Percentiles rank a stretch among this genome's conserved stretches.
Conservation (phyloP, 441 rosid genomes). For the Eruca vesicaria region DNA sequence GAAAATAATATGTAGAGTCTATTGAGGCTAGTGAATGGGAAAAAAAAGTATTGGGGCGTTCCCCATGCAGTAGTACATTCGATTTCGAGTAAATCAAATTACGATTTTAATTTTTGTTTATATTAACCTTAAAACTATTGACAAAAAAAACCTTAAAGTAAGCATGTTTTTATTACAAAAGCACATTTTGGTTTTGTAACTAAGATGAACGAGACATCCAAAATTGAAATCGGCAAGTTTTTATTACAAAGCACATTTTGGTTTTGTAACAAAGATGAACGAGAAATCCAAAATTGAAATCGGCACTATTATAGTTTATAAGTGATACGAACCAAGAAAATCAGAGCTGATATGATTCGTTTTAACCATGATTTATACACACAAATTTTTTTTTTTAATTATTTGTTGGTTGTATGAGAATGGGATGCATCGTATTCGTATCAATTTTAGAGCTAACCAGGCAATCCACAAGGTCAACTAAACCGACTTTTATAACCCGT, state of each 20-base stretch:
- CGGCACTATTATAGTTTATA: too few relatives aligned
- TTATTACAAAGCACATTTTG: not conserved
- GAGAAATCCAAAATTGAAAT: not conserved
- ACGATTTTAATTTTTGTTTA: not conserved
- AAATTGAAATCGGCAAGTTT: too few relatives aligned
- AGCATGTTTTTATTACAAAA: too few relatives aligned
- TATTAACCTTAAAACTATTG: not conserved
- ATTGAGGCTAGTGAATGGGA: not conserved
- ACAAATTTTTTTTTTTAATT: not conserved
- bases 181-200: too few relatives aligned
- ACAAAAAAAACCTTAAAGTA: too few relatives aligned
- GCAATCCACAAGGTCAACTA: not conserved
- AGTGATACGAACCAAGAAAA: not conserved
- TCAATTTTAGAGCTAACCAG: not conserved
- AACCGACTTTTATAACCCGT: not conserved
- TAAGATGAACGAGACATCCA: too few relatives aligned
- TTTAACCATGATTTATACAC: not conserved
- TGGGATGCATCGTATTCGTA: conserved; percentile 9
- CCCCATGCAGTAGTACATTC: conserved; percentile 25
- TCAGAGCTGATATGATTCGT: not conserved
- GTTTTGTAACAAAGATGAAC: not conserved
- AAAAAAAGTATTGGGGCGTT: conserved; percentile 1
- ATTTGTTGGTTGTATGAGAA: not conserved
- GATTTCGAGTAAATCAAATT: not conserved
- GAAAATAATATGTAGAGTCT: not conserved